phyloP scores from a whole-genome alignment of 2,329 filamentous ascomycete genomes.

The Exophiala lecanii-corni region DNA sequence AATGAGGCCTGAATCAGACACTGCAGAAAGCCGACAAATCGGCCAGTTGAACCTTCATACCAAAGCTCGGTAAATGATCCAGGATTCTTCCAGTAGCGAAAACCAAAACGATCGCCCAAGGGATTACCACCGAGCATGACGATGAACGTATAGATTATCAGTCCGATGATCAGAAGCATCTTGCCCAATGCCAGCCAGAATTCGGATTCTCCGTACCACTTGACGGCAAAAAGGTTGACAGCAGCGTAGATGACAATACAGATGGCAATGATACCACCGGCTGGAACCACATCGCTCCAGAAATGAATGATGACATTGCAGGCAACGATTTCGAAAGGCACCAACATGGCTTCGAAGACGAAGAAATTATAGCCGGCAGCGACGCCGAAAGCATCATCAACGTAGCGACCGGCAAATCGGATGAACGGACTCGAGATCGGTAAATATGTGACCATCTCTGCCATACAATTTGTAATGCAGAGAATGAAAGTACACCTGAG shows the following conservation, averaged over 20 bases:
- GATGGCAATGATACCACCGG: conserved; percentile 43
- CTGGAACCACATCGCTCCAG: conserved; percentile 45
- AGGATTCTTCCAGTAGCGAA: conserved; percentile 62
- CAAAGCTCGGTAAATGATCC: conserved; percentile 67
- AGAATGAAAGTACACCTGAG: conserved; percentile 43
- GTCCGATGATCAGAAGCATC: conserved; percentile 64
- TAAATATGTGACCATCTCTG: conserved; percentile 49
- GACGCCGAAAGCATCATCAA: conserved; percentile 46
- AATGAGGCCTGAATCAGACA: conserved; percentile 69
- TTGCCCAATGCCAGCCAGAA: conserved; percentile 71
- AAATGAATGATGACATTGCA: conserved; percentile 48
- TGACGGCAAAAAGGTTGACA: conserved; percentile 68
- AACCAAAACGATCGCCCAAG: conserved; percentile 65
- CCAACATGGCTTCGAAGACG: conserved; percentile 47
- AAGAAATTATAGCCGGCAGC: conserved; percentile 50
- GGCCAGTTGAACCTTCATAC: conserved; percentile 61
- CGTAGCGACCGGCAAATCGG: conserved; percentile 44
- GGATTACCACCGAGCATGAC: conserved; percentile 82
- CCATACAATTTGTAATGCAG: conserved; percentile 44
- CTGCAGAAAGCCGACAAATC: conserved; percentile 70
- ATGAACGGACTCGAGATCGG: conserved; percentile 46
- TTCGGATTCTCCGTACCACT: conserved; percentile 72
- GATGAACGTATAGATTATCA: conserved; percentile 74
- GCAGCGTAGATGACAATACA: conserved; percentile 42
- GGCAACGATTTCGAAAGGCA: conserved; percentile 51